Evolutionary conservation across 257 asterid species (phyloP).

Genomic region (Rauvolfia tetraphylla): DNA sequence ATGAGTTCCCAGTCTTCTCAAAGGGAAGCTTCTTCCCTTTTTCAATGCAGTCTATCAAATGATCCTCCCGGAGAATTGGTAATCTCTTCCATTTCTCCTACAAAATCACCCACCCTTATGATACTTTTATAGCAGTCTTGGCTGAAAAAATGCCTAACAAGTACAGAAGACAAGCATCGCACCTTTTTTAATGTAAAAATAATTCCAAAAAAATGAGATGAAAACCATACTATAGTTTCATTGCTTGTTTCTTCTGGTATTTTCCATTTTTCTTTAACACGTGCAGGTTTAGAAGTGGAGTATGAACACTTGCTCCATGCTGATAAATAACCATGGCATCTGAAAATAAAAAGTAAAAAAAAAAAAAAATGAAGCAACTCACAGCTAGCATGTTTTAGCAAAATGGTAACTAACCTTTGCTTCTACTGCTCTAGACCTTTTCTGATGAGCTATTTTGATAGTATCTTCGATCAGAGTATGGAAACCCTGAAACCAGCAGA

Average conservation of each 20-base stretch:
- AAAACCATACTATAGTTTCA: conserved; percentile 46
- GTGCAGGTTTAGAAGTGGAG: conserved; percentile 66
- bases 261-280: conserved; percentile 85
- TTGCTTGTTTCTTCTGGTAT: conserved; percentile 70
- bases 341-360: too few relatives aligned
- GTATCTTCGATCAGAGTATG: conserved; percentile 65
- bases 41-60: conserved; percentile 66
- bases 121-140: conserved; percentile 1
- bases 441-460: conserved; percentile 25
- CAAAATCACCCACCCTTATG: conserved; percentile 16
- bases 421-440: conserved; percentile 35
- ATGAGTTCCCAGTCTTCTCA: conserved; percentile 90
- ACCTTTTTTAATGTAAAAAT: conserved; percentile 6
- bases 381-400: background rate
- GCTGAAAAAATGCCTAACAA: background rate
- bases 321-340: conserved; percentile 75
- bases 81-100: conserved; percentile 75
- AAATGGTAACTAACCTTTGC: conserved; percentile 37
- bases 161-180: background rate
- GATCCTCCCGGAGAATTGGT: conserved; percentile 82
- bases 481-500: conserved; percentile 55
- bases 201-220: background rate
- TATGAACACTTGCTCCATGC: conserved; percentile 91
- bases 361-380: background rate
- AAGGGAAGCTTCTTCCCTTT: conserved; percentile 80